Base-by-base conservation (phyloP, 2,329 filamentous ascomycete species). In the Atkinsonella texensis region DNA sequence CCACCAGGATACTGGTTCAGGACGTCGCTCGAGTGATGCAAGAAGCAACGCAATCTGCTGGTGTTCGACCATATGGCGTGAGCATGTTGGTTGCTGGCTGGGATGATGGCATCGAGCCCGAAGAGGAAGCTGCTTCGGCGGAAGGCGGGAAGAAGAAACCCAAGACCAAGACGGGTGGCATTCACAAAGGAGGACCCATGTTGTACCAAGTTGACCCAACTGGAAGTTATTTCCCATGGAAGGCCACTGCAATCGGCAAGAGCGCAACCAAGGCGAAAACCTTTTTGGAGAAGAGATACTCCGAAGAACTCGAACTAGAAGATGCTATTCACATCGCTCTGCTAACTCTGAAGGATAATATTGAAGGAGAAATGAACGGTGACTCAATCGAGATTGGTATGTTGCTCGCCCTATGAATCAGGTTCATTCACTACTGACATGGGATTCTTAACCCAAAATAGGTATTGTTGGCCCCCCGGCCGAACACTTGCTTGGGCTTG, bases 161-260 rank as follows among this genome's bases (percentile, higher is more conserved):
- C 31, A 80, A 80, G 50, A 85, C 85, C 60, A 95, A 97, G 81
- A 97, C 93, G 23, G 93, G 91, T 31, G 93, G 93, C 47, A 93
- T 95, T 60, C 76, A 93, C 61, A 97, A 96, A 75, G 91, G 93
- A 49, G 91, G 93, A 6, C 93, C 93, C 46, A 96, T 94, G 79
- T 74, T 98, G 66, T 98, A 98, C 74, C 91, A 98, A 74, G 93
- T 98, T 60, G 93, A 98, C 67, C 93, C 93, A n/a, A 95, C 89
- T 58, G 93, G 93, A 60, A 95, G 88, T 69, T 98, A 98, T 69
- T 98, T 96, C 69, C 93, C 93, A 4, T 98, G 93, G 93, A 98
- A 98, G 77, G 93, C 93, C 42, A 98, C 93, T 47, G 93, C 93
- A 49, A 98, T 98, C 65, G 93, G 93, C 65, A 98, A 98, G 81